Percentiles rank a stretch among this genome's conserved stretches.
Evolutionary conservation across 768 basidiomycete species (phyloP).

Genomic region (Leccinellum luteum): DNA sequence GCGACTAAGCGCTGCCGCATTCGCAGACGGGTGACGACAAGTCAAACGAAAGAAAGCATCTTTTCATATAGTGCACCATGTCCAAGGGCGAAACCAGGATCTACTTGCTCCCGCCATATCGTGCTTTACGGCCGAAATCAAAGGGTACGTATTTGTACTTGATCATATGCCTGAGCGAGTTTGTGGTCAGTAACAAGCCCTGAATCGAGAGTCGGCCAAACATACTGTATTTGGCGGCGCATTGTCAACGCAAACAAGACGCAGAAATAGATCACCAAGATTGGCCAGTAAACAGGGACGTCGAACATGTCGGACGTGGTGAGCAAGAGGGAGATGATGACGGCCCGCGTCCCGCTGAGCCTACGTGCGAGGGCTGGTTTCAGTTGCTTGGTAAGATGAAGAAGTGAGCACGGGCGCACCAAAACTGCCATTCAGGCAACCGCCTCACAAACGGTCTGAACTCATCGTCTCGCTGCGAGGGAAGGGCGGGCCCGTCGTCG

Average conservation of each 20-base stretch:
- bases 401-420: constrained; percentile 45
- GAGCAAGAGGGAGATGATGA: constrained; percentile 74
- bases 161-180: constrained; percentile 84
- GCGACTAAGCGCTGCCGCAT: constrained; percentile 11
- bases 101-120: constrained; percentile 67
- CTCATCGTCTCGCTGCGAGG: constrained; percentile 81
- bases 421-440: constrained; percentile 96
- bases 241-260: constrained; percentile 93
- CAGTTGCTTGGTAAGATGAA: background rate
- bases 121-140: constrained; percentile 90
- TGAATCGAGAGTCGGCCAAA: background rate
- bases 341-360: constrained; percentile 89
- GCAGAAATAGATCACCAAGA: constrained; percentile 95
- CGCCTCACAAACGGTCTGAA: constrained; percentile 96
- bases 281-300: constrained; percentile 99
- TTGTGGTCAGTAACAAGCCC: constrained; percentile 6
- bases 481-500: constrained; percentile 55
- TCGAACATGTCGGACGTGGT: constrained; percentile 86
- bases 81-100: background rate
- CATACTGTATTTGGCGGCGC: constrained; percentile 94
- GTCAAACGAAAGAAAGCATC: constrained; percentile 6
- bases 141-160: constrained; percentile 98
- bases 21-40: constrained; percentile 8
- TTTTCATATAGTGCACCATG: constrained; percentile 2
- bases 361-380: constrained; percentile 37